A percentile compares a stretch with the other conserved stretches of the same genome.
These are phyloP conservation scores for Colletotrichum abscissum DNA, from an alignment of 2,329 filamentous ascomycete genomes.

Conservation along the genomic window DNA sequence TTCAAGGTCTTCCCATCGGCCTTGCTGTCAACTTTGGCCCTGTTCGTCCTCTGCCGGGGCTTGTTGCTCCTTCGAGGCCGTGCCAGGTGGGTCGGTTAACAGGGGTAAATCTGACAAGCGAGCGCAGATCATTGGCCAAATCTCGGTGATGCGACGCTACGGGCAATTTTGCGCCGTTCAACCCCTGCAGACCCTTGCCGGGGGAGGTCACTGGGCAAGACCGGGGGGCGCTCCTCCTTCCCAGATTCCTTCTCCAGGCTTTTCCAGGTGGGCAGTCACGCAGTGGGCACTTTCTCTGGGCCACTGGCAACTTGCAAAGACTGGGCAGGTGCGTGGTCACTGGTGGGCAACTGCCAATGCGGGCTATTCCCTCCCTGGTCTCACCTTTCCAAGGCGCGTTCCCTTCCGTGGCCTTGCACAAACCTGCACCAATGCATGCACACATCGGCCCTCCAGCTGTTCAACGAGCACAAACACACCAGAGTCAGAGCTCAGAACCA, in stretches of 20 bases:
- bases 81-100: neutral
- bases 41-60: conserved; percentile 7
- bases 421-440: conserved; percentile 17
- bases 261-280: neutral
- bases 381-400: neutral
- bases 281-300: no score
- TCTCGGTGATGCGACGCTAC: conserved; percentile 6
- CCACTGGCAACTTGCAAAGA: no score
- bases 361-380: neutral
- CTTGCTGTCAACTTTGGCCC: neutral
- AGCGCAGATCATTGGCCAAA: conserved; percentile 7
- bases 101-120: conserved; percentile 19
- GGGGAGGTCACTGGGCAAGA: no score
- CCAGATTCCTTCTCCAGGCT: conserved; percentile 8
- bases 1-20: neutral
- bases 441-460: conserved; percentile 23
- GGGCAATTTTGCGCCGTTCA: conserved; percentile 22
- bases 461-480: neutral
- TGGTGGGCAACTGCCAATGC: no score
- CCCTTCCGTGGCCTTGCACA: conserved; percentile 7
- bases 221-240: neutral
- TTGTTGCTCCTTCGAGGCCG: conserved; percentile 24
- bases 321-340: no score
- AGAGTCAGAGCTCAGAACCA: neutral
- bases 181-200: conserved; percentile 4